These are phyloP conservation scores for Trypanosomatidae sp. DNA, from an alignment of 208 protist species.

Conservation along the genomic window DNA sequence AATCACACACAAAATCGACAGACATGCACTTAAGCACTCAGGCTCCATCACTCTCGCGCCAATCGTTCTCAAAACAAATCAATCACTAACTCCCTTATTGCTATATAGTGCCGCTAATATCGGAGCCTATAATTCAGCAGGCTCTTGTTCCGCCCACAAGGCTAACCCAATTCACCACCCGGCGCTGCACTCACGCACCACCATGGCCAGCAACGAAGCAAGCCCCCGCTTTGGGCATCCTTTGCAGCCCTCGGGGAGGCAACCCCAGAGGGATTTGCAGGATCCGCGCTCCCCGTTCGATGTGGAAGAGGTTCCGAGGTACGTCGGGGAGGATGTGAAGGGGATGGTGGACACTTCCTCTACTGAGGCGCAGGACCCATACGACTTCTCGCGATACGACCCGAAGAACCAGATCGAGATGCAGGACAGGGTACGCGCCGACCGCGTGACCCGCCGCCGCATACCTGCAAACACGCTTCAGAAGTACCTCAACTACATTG, in stretches of 20 bases:
- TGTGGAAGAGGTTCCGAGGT: not conserved
- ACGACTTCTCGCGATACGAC: conserved; percentile 26
- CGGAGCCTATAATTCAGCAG: not conserved
- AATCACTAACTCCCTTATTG: not conserved
- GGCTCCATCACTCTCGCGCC: not conserved
- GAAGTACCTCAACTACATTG: conserved; percentile 41
- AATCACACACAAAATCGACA: not conserved
- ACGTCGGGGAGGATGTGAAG: conserved; percentile 1
- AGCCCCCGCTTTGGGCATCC: not conserved
- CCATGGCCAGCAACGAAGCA: not conserved
- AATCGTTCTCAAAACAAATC: not conserved
- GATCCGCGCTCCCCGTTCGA: not conserved
- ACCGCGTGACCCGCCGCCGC: conserved; percentile 27
- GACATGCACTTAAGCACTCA: not conserved
- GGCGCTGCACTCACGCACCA: not conserved
- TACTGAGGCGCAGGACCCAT: conserved; percentile 6
- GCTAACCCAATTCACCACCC: not conserved
- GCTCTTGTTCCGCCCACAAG: not conserved
- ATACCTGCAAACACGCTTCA: conserved; percentile 28
- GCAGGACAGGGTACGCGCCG: conserved; percentile 13
- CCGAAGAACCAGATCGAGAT: conserved; percentile 9
- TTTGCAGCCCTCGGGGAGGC: no score
- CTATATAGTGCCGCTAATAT: not conserved
- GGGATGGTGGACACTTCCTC: conserved; percentile 9
- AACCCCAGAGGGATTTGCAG: not conserved